phyloP scores from a whole-genome alignment of 2,329 filamentous ascomycete genomes.

The Calonectria montana region DNA sequence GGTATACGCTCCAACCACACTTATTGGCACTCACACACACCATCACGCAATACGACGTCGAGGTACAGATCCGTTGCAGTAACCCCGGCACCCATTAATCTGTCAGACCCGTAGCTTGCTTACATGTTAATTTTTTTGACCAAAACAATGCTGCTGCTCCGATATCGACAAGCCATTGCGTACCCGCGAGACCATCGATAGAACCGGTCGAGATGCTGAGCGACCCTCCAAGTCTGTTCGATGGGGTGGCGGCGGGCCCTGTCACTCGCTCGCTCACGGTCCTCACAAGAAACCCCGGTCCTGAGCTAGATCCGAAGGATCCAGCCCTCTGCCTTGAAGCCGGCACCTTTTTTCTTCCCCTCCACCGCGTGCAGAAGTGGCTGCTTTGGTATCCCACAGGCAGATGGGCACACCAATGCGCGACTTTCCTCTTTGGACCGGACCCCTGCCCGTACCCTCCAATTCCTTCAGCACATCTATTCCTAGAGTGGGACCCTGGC shows the following conservation, averaged over 20 bases:
- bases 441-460: slow-evolving; percentile 36
- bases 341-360: slow-evolving; percentile 28
- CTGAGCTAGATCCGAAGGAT: slow-evolving; percentile 37
- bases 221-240: slow-evolving; percentile 26
- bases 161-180: slow-evolving; percentile 11
- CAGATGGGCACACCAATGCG: slow-evolving; percentile 45
- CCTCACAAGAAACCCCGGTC: slow-evolving; percentile 33
- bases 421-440: slow-evolving; percentile 44
- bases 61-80: slow-evolving; percentile 31
- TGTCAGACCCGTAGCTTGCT: slow-evolving; percentile 11
- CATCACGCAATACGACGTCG: slow-evolving; percentile 18
- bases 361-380: slow-evolving; percentile 36
- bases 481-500: slow-evolving; percentile 43
- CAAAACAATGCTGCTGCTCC: slow-evolving; percentile 7
- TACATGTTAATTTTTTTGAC: neutral
- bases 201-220: slow-evolving; percentile 19
- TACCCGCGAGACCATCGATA: neutral
- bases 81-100: slow-evolving; percentile 16
- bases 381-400: slow-evolving; percentile 36
- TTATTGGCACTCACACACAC: slow-evolving; percentile 18
- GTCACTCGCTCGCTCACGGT: slow-evolving; percentile 34
- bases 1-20: slow-evolving; percentile 24
- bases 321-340: slow-evolving; percentile 29
- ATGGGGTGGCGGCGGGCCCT: slow-evolving; percentile 37
- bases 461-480: slow-evolving; percentile 44